Percentiles rank a stretch among this genome's conserved stretches.
phyloP scores from a whole-genome alignment of 2,329 filamentous ascomycete genomes.

The Periconia sp. region DNA sequence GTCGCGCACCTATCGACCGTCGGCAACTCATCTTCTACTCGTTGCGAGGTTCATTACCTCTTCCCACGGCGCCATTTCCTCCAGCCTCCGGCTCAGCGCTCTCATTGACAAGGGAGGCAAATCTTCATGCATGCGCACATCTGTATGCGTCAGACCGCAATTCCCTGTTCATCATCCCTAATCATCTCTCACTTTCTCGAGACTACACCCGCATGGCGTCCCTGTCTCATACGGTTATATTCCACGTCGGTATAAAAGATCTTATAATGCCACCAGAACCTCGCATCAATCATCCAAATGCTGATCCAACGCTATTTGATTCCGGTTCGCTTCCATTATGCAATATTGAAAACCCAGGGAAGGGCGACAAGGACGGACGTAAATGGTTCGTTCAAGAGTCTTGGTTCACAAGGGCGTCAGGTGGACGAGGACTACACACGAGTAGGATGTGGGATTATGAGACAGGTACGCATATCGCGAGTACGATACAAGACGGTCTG shows the following conservation, averaged over 20 bases:
- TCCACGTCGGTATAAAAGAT: constrained; percentile 38
- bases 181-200: constrained; percentile 42
- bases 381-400: constrained; percentile 44
- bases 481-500: constrained; percentile 41
- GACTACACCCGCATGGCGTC: constrained; percentile 39
- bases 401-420: constrained; percentile 28
- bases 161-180: constrained; percentile 58
- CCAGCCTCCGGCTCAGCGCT: constrained; percentile 6
- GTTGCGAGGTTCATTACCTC: constrained; percentile 40
- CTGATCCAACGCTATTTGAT: constrained; percentile 32
- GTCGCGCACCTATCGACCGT: constrained; percentile 42
- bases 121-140: constrained; percentile 64
- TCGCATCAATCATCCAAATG: constrained; percentile 25
- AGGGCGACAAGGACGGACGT: constrained; percentile 28
- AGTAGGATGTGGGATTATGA: constrained; percentile 40
- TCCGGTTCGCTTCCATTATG: constrained; percentile 27
- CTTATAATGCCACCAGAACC: constrained; percentile 31
- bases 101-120: constrained; percentile 42
- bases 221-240: constrained; percentile 40
- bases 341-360: constrained; percentile 18
- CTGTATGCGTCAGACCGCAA: constrained; percentile 64
- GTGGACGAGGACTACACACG: constrained; percentile 33
- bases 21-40: constrained; percentile 41
- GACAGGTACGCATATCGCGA: constrained; percentile 38
- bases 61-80: constrained; percentile 31